Base-by-base conservation (phyloP, 495 filamentous ascomycete species). In the Neohortaea acidophila region DNA sequence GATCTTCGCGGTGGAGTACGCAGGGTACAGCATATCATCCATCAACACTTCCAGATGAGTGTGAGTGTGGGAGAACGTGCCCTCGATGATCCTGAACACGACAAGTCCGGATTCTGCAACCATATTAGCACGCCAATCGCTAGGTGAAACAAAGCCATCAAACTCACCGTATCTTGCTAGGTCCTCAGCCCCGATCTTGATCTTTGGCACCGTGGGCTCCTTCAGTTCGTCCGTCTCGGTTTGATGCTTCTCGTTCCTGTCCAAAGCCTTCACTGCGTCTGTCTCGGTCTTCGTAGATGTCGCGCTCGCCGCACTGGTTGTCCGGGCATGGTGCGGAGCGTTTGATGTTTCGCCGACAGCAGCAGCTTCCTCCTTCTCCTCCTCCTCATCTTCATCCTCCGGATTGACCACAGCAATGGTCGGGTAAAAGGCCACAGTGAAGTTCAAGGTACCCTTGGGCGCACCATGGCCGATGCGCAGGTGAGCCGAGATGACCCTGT, bases 51-150 rank as follows among this genome's bases (percentile, higher is more conserved):
- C 86, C 23, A 99, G 61, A 49, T 82, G 75, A 17, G 75, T 77
- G 48, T 84, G 71, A 32, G 64, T 73, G 40, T 81, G 76, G 12
- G 79, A 68, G 43, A 96, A 65, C 27, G 91, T 72, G 20, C 75
- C 84, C 43, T 94, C 84, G 50, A 94, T 77, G 41, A 99, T 69
- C 52, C 84, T 85, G 72, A 96, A 96, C 31, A 96, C 81, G 38
- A 99, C 66, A 34, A 99, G 71, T 26, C 89, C 89, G 36, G 84
- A 87, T 57, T 93, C 85, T 77, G 39, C 22, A 39, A 15, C 5
- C 2, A n/a, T 18, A 10, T 35, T 33, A 26, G 33, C 17, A 33
- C 2, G 4, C 17, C 17, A 21, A 25, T 13, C n/a, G 12, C 24
- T 32, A 28, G 33, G 11, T 31, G 32, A 12, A n/a, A 36, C n/a